A percentile compares a stretch with the other conserved stretches of the same genome.
phyloP scores from a whole-genome alignment of 768 basidiomycete species.

The Suillus sp. region DNA sequence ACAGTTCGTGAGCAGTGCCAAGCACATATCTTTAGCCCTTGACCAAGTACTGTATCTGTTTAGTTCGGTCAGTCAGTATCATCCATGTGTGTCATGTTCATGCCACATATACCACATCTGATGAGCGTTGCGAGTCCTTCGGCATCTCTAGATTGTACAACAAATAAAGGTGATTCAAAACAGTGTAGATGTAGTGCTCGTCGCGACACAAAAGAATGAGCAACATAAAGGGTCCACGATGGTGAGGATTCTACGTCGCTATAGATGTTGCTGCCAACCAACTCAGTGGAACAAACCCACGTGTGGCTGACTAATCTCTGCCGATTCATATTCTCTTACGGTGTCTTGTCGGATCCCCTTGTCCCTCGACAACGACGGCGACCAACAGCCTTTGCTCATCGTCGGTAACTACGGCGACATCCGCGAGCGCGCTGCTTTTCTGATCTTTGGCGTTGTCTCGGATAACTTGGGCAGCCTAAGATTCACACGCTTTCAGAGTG shows the following conservation, averaged over 20 bases:
- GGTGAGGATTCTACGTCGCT: not conserved
- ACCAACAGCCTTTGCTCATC: conserved; percentile 30
- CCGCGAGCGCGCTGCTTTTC: not conserved
- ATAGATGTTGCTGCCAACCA: not conserved
- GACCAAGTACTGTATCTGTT: not conserved
- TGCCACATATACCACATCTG: too few relatives aligned
- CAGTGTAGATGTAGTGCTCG: too few relatives aligned
- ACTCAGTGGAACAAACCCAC: conserved; percentile 20
- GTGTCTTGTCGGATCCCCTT: conserved; percentile 37
- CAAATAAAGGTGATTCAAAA: too few relatives aligned
- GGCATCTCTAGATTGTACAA: too few relatives aligned
- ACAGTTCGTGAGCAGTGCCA: not conserved
- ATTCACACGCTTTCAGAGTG: conserved; percentile 17
- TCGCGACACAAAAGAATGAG: not conserved
- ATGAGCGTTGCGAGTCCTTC: too few relatives aligned
- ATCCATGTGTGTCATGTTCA: too few relatives aligned
- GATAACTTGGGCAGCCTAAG: conserved; percentile 21
- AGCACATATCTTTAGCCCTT: not conserved
- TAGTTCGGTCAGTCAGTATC: not conserved
- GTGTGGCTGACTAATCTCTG: conserved; percentile 32
- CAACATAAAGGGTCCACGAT: not conserved
- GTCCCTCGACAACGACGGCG: conserved; percentile 37
- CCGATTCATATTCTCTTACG: conserved; percentile 24
- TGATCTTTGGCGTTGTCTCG: not conserved
- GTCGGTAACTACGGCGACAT: conserved; percentile 31